These are phyloP conservation scores for Gymnopilus dilepis DNA, from an alignment of 768 basidiomycete genomes.

Conservation along the genomic window DNA sequence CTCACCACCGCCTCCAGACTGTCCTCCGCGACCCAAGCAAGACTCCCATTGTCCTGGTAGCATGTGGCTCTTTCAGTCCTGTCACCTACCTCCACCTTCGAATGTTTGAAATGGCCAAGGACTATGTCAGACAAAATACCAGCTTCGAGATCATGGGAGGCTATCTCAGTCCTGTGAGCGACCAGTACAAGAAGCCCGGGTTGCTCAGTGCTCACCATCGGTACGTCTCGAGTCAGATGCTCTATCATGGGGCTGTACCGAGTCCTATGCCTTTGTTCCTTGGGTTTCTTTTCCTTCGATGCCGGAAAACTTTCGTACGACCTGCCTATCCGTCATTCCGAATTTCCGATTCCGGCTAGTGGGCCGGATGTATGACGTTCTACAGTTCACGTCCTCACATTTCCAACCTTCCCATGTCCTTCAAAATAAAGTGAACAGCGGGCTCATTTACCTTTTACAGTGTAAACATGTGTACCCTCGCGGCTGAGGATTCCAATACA, in stretches of 20 bases:
- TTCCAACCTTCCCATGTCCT: conserved; percentile 20
- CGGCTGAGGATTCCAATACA: conserved; percentile 85
- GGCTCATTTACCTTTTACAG: conserved; percentile 45
- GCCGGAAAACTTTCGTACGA: conserved; percentile 9
- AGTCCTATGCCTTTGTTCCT: background rate
- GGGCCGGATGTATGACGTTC: conserved; percentile 26
- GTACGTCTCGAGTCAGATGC: conserved; percentile 43
- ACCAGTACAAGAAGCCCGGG: conserved; percentile 96
- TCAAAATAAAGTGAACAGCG: conserved; percentile 14
- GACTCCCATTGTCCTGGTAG: conserved; percentile 92
- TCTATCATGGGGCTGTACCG: conserved; percentile 10
- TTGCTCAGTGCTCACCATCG: conserved; percentile 86
- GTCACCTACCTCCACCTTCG: conserved; percentile 97
- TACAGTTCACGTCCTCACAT: conserved; percentile 15
- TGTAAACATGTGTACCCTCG: conserved; percentile 87
- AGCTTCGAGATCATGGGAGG: conserved; percentile 94
- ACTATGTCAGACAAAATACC: conserved; percentile 91
- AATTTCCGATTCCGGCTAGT: conserved; percentile 27
- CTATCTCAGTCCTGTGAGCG: conserved; percentile 95
- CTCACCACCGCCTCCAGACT: conserved; percentile 64
- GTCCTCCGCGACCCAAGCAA: conserved; percentile 65
- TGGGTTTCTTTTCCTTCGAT: background rate
- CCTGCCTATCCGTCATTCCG: conserved; percentile 20
- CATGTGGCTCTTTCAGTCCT: conserved; percentile 97
- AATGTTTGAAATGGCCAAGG: conserved; percentile 99